Evolutionary conservation across 108 stramenopile genomes (phyloP).

Genomic region (Nannochloropsis gaditana): DNA sequence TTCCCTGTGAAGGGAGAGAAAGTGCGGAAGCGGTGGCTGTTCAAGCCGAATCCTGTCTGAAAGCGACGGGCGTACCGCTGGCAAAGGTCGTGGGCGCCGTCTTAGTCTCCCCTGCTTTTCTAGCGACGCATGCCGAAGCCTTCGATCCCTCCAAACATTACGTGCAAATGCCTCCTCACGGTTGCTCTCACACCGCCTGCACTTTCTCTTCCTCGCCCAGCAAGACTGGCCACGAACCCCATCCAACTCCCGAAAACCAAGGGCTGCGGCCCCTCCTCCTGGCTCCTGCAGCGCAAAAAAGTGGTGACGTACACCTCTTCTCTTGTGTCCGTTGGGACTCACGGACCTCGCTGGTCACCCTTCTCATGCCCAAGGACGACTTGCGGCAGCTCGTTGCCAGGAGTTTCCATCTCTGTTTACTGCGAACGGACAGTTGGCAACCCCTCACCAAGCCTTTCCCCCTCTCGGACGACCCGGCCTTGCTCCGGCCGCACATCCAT

Average conservation of each 20-base stretch:
- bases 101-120: background rate
- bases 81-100: background rate
- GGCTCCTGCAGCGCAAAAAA: background rate
- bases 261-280: slow-evolving; percentile 4
- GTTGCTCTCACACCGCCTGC: background rate
- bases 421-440: slow-evolving; percentile 14
- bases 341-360: background rate
- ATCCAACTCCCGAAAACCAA: background rate
- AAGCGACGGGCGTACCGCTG: background rate
- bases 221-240: background rate
- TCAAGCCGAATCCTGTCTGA: background rate
- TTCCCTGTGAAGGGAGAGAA: background rate
- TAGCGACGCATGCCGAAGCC: background rate
- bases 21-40: background rate
- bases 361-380: slow-evolving; percentile 1
- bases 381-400: background rate
- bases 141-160: background rate
- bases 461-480: background rate
- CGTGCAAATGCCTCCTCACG: background rate
- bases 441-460: slow-evolving; percentile 4
- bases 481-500: background rate
- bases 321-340: background rate
- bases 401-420: background rate
- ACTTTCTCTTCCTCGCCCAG: background rate
- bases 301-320: background rate